Base-by-base conservation (phyloP, 2,329 filamentous ascomycete genomes). In the Talaromyces funiculosus region DNA sequence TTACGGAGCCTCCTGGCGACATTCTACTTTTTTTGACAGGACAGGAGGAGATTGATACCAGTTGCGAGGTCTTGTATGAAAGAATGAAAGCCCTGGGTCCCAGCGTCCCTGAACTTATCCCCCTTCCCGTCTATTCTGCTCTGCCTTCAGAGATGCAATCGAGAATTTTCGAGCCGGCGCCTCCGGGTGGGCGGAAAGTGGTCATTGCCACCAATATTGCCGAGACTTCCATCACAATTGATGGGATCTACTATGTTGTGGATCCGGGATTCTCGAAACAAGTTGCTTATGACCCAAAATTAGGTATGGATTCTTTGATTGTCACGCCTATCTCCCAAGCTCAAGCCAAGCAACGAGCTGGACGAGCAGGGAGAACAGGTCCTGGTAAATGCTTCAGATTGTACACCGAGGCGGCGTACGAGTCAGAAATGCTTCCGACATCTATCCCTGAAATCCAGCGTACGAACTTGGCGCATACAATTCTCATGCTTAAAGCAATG, bases 141-240 rank as follows among this genome's bases (percentile, higher is more conserved):
- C 82, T 99, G 26, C 94, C 94, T 0, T 92, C 87, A 63, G 95
- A 99, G 73, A 92, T 96, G 80, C 93, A 97, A 71, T 94, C 89
- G 67, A 85, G 85, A 61, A 97, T 99, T 64, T 99, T 99, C 71
- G 94, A 99, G 31, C 92, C 93, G 2, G 90, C 94, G 0, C 91
- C 93, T 0, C 82, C 87, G 0, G 93, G 93, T 16, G 86, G 85
- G 58, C 84, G 94, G 60, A 99, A 99, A 75, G 92, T 97, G 1
- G 91, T 99, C 62, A 96, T 99, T 71, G 94, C 94, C 2, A 99
- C 94, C 37, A 99, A 99, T 68, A 99, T 99, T 69, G 94, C 94
- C 0, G 94, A 99, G 72, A 99, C 94, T 0, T 96, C 91, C 59
- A 94, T 99, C 70, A 99, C 94, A 0, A 97, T 99, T 65, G 94